Evolutionary conservation across 2,329 filamentous ascomycete genomes (phyloP), one percentile per base, ranked within the genome.

Genomic region (Pseudopyrenochaeta lycopersici): DNA sequence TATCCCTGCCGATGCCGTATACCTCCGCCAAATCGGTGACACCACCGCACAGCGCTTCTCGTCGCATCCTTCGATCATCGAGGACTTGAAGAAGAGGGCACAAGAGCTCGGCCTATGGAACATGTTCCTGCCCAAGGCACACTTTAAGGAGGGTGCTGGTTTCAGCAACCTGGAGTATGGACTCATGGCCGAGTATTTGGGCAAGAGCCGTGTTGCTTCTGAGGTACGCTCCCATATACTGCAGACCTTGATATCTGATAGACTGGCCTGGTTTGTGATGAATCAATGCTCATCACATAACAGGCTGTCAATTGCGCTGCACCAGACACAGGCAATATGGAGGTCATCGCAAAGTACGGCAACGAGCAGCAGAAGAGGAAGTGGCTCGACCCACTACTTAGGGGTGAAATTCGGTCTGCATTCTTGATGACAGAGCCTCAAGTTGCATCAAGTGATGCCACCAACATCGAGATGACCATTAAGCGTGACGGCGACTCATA

Each of bases 161-260:
- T 97, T 92, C 81, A 91, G 88, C 55, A 99, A 98, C 78, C 82
- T 99, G 58, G 95, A 99, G 79, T 99, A 99, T 74, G 95, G 93
- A 11, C 81, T 99, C 68, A 99, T 98, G 93, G 95, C 95, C 15
- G 95, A 99, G 81, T 90, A 91, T 80, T 82, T 98, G 66, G 95
- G 95, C 61, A 94, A 91, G 81, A 96, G 91, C 64, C 83, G 85
- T 72, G 82, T 87, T 58, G 95, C 92, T 14, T 69, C 64, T n/a
- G 73, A 73, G 66, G 45, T 47, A 47, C 23, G 21, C 39, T 17
- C 7, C 4, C 12, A 41, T 4, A 9, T 21, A 41, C 63, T 64
- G 60, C 32, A 41, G 2, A 23, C 23, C 15, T 3, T 41, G 30
- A 11, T 20, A 15, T 9, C 7, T n/a, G n/a, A n/a, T n/a, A 30